Base-by-base conservation (phyloP, 495 filamentous ascomycete genomes). In the Venustampulla echinocandica region DNA sequence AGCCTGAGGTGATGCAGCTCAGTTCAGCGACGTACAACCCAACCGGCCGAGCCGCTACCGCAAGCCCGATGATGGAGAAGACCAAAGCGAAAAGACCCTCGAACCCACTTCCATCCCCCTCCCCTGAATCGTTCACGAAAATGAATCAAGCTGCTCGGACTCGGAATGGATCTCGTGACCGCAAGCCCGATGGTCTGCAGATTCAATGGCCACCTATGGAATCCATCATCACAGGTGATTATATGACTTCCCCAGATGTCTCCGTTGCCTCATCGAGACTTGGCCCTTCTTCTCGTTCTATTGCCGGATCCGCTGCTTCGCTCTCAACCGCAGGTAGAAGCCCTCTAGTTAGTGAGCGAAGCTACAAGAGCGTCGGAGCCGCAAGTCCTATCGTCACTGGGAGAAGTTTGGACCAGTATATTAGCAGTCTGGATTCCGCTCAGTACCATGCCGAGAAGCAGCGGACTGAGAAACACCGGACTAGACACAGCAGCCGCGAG, bases 111-210 rank as follows among this genome's bases (percentile, higher is more conserved):
- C 75, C 75, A 2, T 75, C 74, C 0, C 71, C 75, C 15, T 71
- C 66, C 19, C 60, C 52, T 27, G 64, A 64, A 13, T 67, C 65
- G 5, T 54, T 74, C 39, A 57, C 64, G 20, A 57, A 57, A 2
- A 56, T 85, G 22, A 40, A 23, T n/a, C 75, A 80, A 45, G 67
- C 78, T 30, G 69, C 70, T 23, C 66, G 70, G 18, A 71, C 65
- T 6, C 73, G 82, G 24, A 85, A 85, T 57, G 82, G 82, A 11
- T 88, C 88, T 21, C 73, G 82, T 22, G 82, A 82, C 50, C 77
- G 89, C 19, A 94, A 90, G 48, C 88, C 88, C 10, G 79, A 85
- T 49, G 85, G 82, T 1, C 69, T 98, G 27, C 80, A 92, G 42
- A 76, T 93, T 41, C 79, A 81, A 14, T 71, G 85, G 51, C 74